Conservation (phyloP, 768 basidiomycete species). For the Boletus coccyginus region DNA sequence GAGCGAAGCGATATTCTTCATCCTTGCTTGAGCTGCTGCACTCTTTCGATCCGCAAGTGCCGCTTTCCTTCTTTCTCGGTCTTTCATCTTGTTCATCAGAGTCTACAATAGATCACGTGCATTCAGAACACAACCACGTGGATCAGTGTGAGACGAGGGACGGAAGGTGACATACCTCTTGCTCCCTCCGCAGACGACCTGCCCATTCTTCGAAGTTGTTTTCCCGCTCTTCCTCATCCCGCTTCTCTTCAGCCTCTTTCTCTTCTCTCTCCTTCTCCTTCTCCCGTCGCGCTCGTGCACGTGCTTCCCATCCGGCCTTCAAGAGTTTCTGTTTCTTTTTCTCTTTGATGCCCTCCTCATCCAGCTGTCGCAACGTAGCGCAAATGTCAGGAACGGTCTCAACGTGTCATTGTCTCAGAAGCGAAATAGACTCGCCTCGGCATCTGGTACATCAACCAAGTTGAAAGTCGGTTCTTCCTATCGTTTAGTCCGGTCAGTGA, state of each 20-base stretch:
- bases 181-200: constrained; percentile 66
- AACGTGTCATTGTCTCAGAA: neutral
- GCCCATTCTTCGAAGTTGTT: constrained; percentile 75
- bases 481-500: neutral
- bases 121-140: neutral
- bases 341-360: constrained; percentile 90
- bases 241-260: constrained; percentile 51
- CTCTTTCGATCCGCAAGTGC: constrained; percentile 91
- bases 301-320: constrained; percentile 92
- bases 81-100: constrained; percentile 83
- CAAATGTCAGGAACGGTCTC: neutral
- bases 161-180: constrained; percentile 55
- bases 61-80: constrained; percentile 71
- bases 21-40: constrained; percentile 89
- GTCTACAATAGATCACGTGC: constrained; percentile 40
- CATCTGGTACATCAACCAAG: constrained; percentile 88
- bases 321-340: constrained; percentile 90
- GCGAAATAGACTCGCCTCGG: constrained; percentile 50
- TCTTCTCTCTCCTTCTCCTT: constrained; percentile 84
- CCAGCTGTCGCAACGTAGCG: constrained; percentile 47
- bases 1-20: constrained; percentile 93
- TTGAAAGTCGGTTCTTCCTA: constrained; percentile 87
- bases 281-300: constrained; percentile 78
- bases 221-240: constrained; percentile 73
- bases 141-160: neutral